Percentiles rank a stretch among this genome's conserved stretches.
phyloP scores from a whole-genome alignment of 2,329 filamentous ascomycete species.

The Hypoxylon sp. region DNA sequence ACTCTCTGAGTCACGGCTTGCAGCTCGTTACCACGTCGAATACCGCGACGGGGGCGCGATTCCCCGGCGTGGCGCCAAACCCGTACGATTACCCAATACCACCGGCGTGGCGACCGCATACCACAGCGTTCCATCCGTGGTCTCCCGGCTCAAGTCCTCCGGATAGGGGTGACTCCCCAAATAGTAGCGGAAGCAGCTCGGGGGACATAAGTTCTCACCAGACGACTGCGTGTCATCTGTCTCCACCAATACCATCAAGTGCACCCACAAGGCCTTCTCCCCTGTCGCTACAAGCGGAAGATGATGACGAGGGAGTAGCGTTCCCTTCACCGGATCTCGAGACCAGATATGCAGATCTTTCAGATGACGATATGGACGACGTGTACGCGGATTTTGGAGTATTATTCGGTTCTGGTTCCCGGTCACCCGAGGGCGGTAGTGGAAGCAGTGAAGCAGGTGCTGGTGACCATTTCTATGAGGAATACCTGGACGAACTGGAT shows the following conservation, averaged over 20 bases:
- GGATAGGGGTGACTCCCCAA: not conserved
- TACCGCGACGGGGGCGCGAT: slow-evolving; percentile 48
- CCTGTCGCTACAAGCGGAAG: slow-evolving; percentile 45
- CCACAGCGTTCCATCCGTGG: slow-evolving; percentile 37
- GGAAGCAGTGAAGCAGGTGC: slow-evolving; percentile 48
- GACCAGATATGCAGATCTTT: slow-evolving; percentile 57
- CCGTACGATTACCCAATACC: slow-evolving; percentile 40
- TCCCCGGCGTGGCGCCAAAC: slow-evolving; percentile 44
- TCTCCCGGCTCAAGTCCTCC: slow-evolving; percentile 4
- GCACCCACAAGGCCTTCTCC: not conserved
- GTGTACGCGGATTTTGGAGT: slow-evolving; percentile 69
- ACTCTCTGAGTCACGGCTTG: slow-evolving; percentile 54
- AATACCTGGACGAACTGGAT: slow-evolving; percentile 69
- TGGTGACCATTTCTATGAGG: slow-evolving; percentile 63
- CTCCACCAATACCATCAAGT: slow-evolving; percentile 3
- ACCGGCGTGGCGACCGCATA: slow-evolving; percentile 49
- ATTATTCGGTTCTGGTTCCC: slow-evolving; percentile 58
- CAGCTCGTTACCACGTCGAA: slow-evolving; percentile 49
- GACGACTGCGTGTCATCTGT: not conserved
- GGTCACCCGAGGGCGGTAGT: slow-evolving; percentile 43
- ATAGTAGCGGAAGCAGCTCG: not conserved
- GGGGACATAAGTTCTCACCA: not conserved
- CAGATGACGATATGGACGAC: slow-evolving; percentile 62
- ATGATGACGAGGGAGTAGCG: slow-evolving; percentile 62
- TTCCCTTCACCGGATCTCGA: slow-evolving; percentile 63